These are phyloP conservation scores for Purshia tridentata DNA, from an alignment of 306 rosid species.

Conservation along the genomic window DNA sequence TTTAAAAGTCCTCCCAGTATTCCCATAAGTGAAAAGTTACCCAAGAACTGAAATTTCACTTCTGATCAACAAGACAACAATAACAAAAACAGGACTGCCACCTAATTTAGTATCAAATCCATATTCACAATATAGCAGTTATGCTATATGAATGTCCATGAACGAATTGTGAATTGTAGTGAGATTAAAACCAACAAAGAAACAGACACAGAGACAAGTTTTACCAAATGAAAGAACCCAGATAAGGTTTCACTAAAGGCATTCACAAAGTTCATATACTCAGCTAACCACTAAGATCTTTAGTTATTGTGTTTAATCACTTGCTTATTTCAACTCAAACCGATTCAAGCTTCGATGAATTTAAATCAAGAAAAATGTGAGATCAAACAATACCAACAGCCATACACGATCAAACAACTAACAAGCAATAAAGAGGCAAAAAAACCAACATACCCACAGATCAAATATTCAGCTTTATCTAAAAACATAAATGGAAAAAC, in stretches of 20 bases:
- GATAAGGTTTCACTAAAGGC: constrained; percentile 1
- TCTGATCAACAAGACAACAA: constrained; percentile 13
- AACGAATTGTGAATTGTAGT: constrained; percentile 6
- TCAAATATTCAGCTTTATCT: constrained; percentile 35
- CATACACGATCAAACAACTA: constrained; percentile 25
- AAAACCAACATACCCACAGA: constrained; percentile 30
- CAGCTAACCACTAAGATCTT: constrained; percentile 41
- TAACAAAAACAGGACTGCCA: constrained; percentile 13
- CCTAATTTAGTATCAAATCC: constrained; percentile 16
- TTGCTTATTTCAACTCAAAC: constrained; percentile 6
- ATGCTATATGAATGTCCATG: constrained; percentile 1
- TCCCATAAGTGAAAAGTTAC: constrained; percentile 14
- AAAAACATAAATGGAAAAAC: not conserved
- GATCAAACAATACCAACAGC: constrained; percentile 21
- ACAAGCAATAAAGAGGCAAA: constrained; percentile 15
- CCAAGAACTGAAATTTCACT: constrained; percentile 8
- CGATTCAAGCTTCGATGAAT: constrained; percentile 19
- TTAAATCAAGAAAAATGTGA: constrained; percentile 22
- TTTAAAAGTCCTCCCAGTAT: constrained; percentile 15
- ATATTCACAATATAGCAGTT: constrained; percentile 7
- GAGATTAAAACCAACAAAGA: constrained; percentile 14
- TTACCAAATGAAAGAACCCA: constrained; percentile 25
- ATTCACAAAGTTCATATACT: not conserved
- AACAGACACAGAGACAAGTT: not conserved
- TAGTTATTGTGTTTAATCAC: constrained; percentile 4